Conservation (phyloP, 495 filamentous ascomycete species). For the Penicillium chermesinum region DNA sequence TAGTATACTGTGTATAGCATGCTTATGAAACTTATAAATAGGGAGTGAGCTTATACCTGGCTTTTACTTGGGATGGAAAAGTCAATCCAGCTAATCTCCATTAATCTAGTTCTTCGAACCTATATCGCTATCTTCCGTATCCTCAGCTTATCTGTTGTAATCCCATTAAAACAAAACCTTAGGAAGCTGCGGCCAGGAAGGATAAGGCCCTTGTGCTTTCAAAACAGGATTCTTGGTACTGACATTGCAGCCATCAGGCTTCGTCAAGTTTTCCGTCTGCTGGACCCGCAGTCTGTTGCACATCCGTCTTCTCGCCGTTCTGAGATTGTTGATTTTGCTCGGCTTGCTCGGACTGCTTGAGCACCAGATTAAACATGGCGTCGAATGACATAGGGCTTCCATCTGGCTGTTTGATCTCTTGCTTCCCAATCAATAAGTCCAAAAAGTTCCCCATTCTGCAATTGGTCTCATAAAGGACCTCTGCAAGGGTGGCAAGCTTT, state of each 20-base stretch:
- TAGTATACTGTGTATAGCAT: too few relatives aligned
- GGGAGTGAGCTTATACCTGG: too few relatives aligned
- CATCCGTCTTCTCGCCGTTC: background rate
- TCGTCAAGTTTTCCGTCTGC: background rate
- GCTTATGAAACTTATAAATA: too few relatives aligned
- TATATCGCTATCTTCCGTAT: too few relatives aligned
- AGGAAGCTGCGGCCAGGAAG: too few relatives aligned
- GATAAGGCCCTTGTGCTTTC: too few relatives aligned
- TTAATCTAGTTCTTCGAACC: too few relatives aligned
- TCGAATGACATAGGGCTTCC: slow-evolving; percentile 6
- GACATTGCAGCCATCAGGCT: background rate
- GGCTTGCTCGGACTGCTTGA: background rate
- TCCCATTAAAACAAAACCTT: too few relatives aligned
- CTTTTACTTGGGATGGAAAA: too few relatives aligned
- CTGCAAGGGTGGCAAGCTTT: slow-evolving; percentile 7
- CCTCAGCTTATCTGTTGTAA: too few relatives aligned
- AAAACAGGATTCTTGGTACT: too few relatives aligned
- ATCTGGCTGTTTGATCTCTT: slow-evolving; percentile 4
- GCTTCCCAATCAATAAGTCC: slow-evolving; percentile 8
- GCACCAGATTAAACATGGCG: slow-evolving; percentile 4
- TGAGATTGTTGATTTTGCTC: background rate
- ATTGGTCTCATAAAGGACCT: slow-evolving; percentile 12
- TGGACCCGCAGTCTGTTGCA: background rate
- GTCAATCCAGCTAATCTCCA: too few relatives aligned
- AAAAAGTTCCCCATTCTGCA: slow-evolving; percentile 8